These are phyloP conservation scores for Teunomyces atbi DNA, from an alignment of 805 yeast genomes.

Conservation along the genomic window DNA sequence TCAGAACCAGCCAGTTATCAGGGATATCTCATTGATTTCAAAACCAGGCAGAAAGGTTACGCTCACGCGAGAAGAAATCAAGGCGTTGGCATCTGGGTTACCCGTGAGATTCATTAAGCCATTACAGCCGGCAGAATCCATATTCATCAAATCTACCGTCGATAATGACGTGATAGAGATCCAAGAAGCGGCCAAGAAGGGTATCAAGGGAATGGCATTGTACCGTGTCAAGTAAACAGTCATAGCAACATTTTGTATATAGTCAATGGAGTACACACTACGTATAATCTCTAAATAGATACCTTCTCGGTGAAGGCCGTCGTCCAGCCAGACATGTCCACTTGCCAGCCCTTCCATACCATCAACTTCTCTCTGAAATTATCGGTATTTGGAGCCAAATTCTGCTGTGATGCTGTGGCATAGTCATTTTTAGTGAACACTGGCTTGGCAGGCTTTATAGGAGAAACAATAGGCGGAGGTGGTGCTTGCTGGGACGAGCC, in stretches of 20 bases:
- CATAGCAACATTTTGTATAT: conserved; percentile 8
- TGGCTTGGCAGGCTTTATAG: conserved; percentile 28
- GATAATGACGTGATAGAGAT: conserved; percentile 61
- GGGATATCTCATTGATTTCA: conserved; percentile 68
- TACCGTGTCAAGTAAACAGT: conserved; percentile 61
- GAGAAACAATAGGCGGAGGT: conserved; percentile 5
- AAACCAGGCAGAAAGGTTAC: conserved; percentile 80
- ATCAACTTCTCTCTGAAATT: conserved; percentile 57
- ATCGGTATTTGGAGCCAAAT: conserved; percentile 31
- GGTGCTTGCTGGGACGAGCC: conserved; percentile 6
- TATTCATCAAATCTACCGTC: conserved; percentile 56
- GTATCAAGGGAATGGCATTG: conserved; percentile 71
- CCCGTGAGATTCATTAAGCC: conserved; percentile 76
- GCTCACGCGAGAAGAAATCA: conserved; percentile 62
- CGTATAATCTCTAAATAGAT: conserved; percentile 17
- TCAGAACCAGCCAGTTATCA: conserved; percentile 72
- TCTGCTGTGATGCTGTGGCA: conserved; percentile 26
- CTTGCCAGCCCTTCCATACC: conserved; percentile 82
- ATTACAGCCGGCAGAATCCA: conserved; percentile 83
- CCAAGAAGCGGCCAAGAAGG: conserved; percentile 79
- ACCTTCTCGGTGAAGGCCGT: conserved; percentile 48
- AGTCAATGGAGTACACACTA: conserved; percentile 5
- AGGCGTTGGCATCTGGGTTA: conserved; percentile 71
- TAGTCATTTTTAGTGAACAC: conserved; percentile 28
- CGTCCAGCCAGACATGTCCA: conserved; percentile 85